phyloP scores from a whole-genome alignment of 495 filamentous ascomycete species.

The Copromyces sp. region DNA sequence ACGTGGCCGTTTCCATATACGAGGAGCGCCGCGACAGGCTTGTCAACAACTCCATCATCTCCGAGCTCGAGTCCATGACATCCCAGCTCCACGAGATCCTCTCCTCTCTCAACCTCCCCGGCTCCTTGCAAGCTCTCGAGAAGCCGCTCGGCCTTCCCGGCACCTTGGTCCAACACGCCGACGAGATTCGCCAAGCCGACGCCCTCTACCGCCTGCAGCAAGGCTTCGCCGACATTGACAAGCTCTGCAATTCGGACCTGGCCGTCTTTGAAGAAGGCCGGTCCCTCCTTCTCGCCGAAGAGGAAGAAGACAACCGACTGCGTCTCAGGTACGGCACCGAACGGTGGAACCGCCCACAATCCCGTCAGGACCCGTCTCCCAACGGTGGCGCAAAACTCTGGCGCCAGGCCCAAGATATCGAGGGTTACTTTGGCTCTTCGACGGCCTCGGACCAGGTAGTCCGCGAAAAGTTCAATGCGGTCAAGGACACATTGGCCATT shows the following conservation, averaged over 20 bases:
- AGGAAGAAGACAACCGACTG: conserved; percentile 67
- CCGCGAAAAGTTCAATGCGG: conserved; percentile 63
- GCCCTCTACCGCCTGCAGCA: conserved; percentile 63
- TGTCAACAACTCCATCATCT: conserved; percentile 75
- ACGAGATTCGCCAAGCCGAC: conserved; percentile 90
- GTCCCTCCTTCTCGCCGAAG: conserved; percentile 65
- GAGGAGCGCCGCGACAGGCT: conserved; percentile 82
- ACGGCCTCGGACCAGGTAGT: conserved; percentile 75
- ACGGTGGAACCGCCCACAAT: conserved; percentile 66
- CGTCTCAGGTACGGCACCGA: conserved; percentile 78
- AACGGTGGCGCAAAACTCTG: conserved; percentile 66
- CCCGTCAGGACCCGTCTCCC: conserved; percentile 36
- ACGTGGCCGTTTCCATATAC: conserved; percentile 90
- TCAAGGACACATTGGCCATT: conserved; percentile 61
- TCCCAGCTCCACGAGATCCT: conserved; percentile 70
- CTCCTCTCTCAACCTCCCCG: conserved; percentile 78
- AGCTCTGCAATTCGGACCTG: conserved; percentile 65
- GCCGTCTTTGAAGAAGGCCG: conserved; percentile 73
- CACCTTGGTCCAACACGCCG: conserved; percentile 74
- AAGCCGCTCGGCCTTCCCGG: conserved; percentile 90
- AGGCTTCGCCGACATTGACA: conserved; percentile 77
- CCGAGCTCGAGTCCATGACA: conserved; percentile 74
- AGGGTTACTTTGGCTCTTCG: conserved; percentile 79
- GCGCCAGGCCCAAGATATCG: conserved; percentile 64
- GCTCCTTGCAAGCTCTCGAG: conserved; percentile 87